These are phyloP conservation scores for Dioscorea zingiberensis DNA, from an alignment of 106 monocot genomes.

Conservation along the genomic window DNA sequence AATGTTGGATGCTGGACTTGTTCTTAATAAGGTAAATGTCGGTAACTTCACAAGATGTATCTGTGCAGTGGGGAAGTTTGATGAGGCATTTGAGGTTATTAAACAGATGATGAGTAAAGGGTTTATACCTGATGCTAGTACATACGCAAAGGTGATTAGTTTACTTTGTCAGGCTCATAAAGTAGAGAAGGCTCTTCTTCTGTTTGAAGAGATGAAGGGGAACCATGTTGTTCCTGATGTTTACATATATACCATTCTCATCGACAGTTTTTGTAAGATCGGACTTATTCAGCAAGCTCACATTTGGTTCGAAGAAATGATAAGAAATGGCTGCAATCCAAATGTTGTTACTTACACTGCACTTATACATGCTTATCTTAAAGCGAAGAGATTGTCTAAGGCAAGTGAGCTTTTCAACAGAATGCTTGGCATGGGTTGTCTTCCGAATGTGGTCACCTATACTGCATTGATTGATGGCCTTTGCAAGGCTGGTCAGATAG, in stretches of 20 bases:
- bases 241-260: constrained; percentile 84
- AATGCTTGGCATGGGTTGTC: constrained; percentile 62
- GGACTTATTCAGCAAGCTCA: constrained; percentile 82
- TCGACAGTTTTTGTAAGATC: constrained; percentile 87
- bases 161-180: constrained; percentile 59
- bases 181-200: constrained; percentile 69
- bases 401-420: constrained; percentile 70
- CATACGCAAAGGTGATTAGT: constrained; percentile 73
- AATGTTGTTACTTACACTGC: constrained; percentile 91
- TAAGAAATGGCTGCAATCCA: constrained; percentile 64
- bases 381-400: constrained; percentile 43
- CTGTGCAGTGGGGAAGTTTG: constrained; percentile 63
- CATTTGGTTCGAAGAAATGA: constrained; percentile 85
- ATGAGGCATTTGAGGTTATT: constrained; percentile 65
- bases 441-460: constrained; percentile 80
- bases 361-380: constrained; percentile 87
- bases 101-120: constrained; percentile 84
- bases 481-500: constrained; percentile 72
- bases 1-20: constrained; percentile 71
- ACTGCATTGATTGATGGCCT: constrained; percentile 89
- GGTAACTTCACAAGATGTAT: constrained; percentile 65
- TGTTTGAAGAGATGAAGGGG: constrained; percentile 93
- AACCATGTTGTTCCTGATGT: constrained; percentile 72
- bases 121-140: constrained; percentile 83
- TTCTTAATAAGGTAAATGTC: constrained; percentile 93